Conservation (phyloP, 352 stramenopile species). For the Salisapilia sapeloensis region DNA sequence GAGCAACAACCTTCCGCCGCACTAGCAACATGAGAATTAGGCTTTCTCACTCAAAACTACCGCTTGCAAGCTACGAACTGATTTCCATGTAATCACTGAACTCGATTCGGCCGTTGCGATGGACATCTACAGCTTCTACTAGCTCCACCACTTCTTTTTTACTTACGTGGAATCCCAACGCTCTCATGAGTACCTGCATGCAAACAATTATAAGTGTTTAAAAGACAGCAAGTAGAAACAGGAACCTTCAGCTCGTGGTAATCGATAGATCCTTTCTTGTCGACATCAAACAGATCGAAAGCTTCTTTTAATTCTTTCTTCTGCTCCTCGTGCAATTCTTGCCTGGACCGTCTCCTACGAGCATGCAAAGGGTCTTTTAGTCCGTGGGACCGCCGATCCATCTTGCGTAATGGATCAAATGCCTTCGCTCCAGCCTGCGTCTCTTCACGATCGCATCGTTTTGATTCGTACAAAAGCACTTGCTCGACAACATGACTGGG, state of each 20-base stretch:
- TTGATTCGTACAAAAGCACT: no score
- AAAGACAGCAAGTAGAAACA: not conserved
- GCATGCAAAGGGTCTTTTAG: no score
- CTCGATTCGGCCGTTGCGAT: constrained; percentile 68
- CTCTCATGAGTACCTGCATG: constrained; percentile 69
- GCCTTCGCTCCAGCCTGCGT: no score
- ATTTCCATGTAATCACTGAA: constrained; percentile 87
- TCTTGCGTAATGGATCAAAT: no score
- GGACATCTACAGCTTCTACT: constrained; percentile 81
- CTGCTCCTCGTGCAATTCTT: constrained; percentile 67
- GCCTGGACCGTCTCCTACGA: constrained; percentile 23
- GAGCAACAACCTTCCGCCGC: constrained; percentile 58
- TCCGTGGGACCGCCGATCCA: no score
- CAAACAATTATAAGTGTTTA: not conserved
- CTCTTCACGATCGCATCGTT: no score
- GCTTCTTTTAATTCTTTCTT: constrained; percentile 85
- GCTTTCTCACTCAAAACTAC: not conserved
- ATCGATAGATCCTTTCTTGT: constrained; percentile 82
- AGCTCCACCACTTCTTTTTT: constrained; percentile 81
- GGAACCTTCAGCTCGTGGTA: constrained; percentile 89
- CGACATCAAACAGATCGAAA: constrained; percentile 88
- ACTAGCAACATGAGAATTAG: constrained; percentile 11
- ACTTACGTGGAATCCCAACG: constrained; percentile 84
- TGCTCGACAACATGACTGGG: no score
- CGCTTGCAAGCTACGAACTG: constrained; percentile 19